Conservation (phyloP, 2,329 filamentous ascomycete genomes). For the Triangularia setosa region DNA sequence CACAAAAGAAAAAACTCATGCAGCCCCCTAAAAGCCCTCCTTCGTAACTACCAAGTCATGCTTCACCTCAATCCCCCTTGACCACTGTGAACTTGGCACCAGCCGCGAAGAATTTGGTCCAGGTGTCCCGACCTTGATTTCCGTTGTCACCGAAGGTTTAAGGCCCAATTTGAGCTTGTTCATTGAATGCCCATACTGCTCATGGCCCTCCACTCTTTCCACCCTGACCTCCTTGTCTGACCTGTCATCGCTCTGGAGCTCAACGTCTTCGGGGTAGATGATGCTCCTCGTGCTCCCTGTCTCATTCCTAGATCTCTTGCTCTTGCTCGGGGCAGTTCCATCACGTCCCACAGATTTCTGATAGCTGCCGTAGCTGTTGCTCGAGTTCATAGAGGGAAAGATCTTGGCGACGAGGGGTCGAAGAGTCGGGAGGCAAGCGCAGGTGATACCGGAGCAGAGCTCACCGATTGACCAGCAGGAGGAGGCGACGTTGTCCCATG, state of each 20-base stretch:
- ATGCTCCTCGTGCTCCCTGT: constrained; percentile 18
- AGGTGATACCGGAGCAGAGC: constrained; percentile 34
- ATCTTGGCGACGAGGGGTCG: constrained; percentile 23
- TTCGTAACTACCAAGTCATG: constrained; percentile 17
- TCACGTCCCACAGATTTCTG: constrained; percentile 17
- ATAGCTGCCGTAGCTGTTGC: constrained; percentile 19
- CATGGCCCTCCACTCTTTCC: not conserved
- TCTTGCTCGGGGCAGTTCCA: constrained; percentile 6
- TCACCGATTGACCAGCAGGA: constrained; percentile 37
- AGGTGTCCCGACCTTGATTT: constrained; percentile 19
- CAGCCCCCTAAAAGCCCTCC: not conserved
- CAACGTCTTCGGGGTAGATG: constrained; percentile 23
- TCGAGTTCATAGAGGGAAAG: constrained; percentile 17
- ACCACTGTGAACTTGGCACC: not conserved
- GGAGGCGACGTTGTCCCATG: constrained; percentile 36
- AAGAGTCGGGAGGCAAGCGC: constrained; percentile 36
- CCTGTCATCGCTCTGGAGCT: constrained; percentile 23
- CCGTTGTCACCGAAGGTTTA: constrained; percentile 21
- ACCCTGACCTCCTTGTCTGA: constrained; percentile 18
- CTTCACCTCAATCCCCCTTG: constrained; percentile 17
- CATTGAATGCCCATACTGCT: not conserved
- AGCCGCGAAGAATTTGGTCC: not conserved
- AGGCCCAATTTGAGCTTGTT: constrained; percentile 17
- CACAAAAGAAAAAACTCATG: not conserved
- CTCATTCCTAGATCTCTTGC: constrained; percentile 11